Evolutionary conservation across 495 filamentous ascomycete species (phyloP), one percentile per base, ranked within the genome.

Genomic region (Hyaloscypha bicolor): DNA sequence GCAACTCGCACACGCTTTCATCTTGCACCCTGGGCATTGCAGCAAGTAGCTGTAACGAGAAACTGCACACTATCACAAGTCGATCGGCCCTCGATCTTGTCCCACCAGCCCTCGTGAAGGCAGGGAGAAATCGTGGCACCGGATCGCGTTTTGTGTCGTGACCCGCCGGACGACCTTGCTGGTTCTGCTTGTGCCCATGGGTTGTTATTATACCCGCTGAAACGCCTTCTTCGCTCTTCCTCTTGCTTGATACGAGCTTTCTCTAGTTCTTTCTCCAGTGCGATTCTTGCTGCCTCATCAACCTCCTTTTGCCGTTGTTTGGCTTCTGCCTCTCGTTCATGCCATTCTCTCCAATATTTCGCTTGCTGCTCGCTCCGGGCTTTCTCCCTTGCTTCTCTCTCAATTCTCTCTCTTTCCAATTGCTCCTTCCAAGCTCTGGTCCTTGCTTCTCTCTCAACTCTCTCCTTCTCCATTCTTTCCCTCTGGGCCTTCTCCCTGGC

Each of bases 51-150:
- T 72, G 16, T 16, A 48, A 63, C 67, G 73, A 62, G 21, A n/a
- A 29, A 63, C 71, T 55, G 25, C 22, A 62, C 74, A 56, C 55
- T 55, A 39, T 63, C 63, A 53, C 74, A 76, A 29, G 37, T 45
- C 53, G 25, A 58, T 57, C 64, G 70, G 51, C 63, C 71, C 55
- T 75, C 39, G 35, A 73, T 33, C 63, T 75, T 75, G 5, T 61
- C 29, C 74, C 74, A 76, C 74, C 74, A 76, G 39, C 71, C 71
- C 22, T 67, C 62, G 32, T 76, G 74, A 48, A 6, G 4, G 52
- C 73, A 76, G 33, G 51, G 25, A 60, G 55, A 35, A 12, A 35
- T 31, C 42, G 63, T 55, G 32, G 45, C 35, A 58, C 53, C 8
- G n/a, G 32, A 65, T 55, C 21, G 25, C 25, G 25, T 25, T 25